Percentiles rank a stretch among this genome's conserved stretches.
Conservation (phyloP, 306 rosid species). For the Calophaca sinica region DNA sequence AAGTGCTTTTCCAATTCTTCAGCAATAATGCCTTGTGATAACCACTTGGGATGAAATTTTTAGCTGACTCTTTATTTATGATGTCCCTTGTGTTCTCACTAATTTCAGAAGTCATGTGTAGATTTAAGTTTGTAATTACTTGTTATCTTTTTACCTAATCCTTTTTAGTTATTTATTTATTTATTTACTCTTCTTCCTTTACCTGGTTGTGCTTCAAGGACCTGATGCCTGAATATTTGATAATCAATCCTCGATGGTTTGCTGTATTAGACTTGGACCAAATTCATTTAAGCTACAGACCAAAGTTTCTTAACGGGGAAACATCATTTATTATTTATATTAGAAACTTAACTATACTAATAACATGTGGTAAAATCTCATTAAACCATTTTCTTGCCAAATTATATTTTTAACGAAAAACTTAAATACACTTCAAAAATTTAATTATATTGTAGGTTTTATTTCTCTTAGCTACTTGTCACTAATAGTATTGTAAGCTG, state of each 20-base stretch:
- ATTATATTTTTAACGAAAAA: too few species aligned
- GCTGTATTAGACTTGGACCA: neutral
- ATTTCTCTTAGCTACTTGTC: too few species aligned
- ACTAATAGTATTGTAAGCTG: neutral
- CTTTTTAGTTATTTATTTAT: neutral
- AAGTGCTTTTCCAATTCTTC: constrained; percentile 35
- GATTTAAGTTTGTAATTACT: constrained; percentile 34
- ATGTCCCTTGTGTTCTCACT: constrained; percentile 42
- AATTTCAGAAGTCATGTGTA: constrained; percentile 44
- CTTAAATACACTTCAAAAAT: too few species aligned
- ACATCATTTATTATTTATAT: too few species aligned
- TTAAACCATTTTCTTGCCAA: too few species aligned
- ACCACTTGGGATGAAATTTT: constrained; percentile 43
- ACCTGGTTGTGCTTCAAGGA: constrained; percentile 42
- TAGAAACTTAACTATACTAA: too few species aligned
- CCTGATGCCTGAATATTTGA: constrained; percentile 13
- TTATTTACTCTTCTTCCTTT: neutral
- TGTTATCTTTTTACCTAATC: neutral
- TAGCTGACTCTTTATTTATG: constrained; percentile 42
- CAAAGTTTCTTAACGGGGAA: neutral
- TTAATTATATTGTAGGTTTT: too few species aligned
- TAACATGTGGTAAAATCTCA: too few species aligned
- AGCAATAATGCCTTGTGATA: constrained; percentile 43
- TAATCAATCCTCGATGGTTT: constrained; percentile 24
- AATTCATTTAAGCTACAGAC: constrained; percentile 1